Evolutionary conservation across 2,329 filamentous ascomycete genomes (phyloP).

Genomic region (Diaporthe ilicicola): DNA sequence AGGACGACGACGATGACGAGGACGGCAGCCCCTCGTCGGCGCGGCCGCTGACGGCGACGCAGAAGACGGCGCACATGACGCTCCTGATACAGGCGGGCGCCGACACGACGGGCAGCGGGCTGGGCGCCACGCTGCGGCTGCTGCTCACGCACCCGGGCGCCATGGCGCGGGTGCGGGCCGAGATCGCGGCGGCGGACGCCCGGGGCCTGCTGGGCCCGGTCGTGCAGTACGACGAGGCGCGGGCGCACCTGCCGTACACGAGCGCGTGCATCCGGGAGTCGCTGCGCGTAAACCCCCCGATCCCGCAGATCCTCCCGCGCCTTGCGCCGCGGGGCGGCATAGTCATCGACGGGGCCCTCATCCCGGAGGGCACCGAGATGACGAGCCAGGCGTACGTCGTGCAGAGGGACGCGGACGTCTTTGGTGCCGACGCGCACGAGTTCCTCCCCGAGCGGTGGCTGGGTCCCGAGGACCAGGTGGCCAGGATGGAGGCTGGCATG

Average conservation of each 20-base stretch:
- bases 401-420: slow-evolving; percentile 1
- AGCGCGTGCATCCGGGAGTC: slow-evolving; percentile 51
- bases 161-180: slow-evolving; percentile 50
- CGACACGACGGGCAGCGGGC: slow-evolving; percentile 61
- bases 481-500: slow-evolving; percentile 7
- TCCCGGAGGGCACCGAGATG: neutral
- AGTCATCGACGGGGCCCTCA: neutral
- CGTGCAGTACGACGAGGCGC: slow-evolving; percentile 40
- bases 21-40: slow-evolving; percentile 8
- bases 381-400: slow-evolving; percentile 6
- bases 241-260: slow-evolving; percentile 46
- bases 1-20: no score
- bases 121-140: slow-evolving; percentile 56
- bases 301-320: slow-evolving; percentile 35
- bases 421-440: slow-evolving; percentile 27
- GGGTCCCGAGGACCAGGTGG: neutral
- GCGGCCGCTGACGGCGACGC: slow-evolving; percentile 38
- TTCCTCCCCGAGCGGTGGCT: slow-evolving; percentile 23
- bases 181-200: slow-evolving; percentile 47
- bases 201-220: slow-evolving; percentile 33
- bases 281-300: slow-evolving; percentile 46
- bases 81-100: slow-evolving; percentile 59
- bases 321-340: slow-evolving; percentile 21
- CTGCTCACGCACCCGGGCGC: slow-evolving; percentile 55
- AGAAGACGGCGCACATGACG: slow-evolving; percentile 47